A percentile compares a stretch with the other conserved stretches of the same genome.
Evolutionary conservation across 768 basidiomycete genomes (phyloP).

Genomic region (Gloeostereum incarnatum): DNA sequence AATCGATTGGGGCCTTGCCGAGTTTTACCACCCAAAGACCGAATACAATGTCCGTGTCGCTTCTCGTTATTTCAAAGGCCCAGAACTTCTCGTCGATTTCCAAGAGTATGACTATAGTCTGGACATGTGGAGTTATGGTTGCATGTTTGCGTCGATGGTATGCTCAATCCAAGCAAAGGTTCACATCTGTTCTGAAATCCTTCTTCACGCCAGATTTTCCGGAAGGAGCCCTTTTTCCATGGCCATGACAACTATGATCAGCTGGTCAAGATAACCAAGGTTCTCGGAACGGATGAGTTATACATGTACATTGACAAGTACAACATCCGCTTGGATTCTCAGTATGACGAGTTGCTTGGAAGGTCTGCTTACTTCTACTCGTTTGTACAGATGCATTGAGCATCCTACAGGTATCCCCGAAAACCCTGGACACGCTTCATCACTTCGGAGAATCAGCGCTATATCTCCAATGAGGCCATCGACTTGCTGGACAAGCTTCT

Average conservation of each 20-base stretch:
- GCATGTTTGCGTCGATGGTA: conserved; percentile 99
- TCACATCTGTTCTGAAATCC: too few species aligned
- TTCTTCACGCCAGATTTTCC: conserved; percentile 67
- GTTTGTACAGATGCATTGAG: neutral
- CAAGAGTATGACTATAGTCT: conserved; percentile 97
- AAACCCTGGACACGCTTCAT: conserved; percentile 96
- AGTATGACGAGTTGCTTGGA: conserved; percentile 91
- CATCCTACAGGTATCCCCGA: conserved; percentile 61
- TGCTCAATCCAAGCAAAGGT: too few species aligned
- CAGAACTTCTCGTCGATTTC: conserved; percentile 93
- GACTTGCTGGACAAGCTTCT: conserved; percentile 93
- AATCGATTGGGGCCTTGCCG: conserved; percentile 98
- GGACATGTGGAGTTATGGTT: conserved; percentile 99
- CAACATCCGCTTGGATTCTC: conserved; percentile 90
- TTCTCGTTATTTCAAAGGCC: conserved; percentile 96
- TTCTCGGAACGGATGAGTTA: conserved; percentile 92
- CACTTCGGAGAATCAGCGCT: conserved; percentile 91
- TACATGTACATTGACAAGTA: conserved; percentile 93
- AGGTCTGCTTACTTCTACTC: conserved; percentile 34
- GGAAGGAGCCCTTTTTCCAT: conserved; percentile 99
- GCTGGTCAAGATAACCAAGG: conserved; percentile 95
- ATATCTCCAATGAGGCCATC: conserved; percentile 94
- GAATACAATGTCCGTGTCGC: conserved; percentile 98
- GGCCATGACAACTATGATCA: conserved; percentile 99
- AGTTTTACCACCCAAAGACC: conserved; percentile 96